Conservation (phyloP, 2,329 filamentous ascomycete species). For the Microsporum canis region DNA sequence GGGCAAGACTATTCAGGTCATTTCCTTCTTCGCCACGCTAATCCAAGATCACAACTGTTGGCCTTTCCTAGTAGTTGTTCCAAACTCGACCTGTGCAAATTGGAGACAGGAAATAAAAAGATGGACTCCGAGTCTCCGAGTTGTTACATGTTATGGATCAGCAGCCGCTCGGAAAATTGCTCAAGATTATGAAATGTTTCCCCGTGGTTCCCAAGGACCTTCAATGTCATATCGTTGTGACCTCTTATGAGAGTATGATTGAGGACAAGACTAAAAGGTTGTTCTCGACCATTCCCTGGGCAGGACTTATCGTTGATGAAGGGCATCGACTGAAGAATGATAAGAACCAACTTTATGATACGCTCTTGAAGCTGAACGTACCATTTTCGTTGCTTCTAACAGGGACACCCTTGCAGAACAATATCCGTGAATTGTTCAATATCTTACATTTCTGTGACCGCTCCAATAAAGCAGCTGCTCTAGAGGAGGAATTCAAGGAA, state of each 20-base stretch:
- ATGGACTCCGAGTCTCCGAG: constrained; percentile 75
- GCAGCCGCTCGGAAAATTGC: constrained; percentile 62
- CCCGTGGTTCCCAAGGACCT: constrained; percentile 50
- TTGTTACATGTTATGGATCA: constrained; percentile 87
- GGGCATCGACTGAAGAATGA: constrained; percentile 94
- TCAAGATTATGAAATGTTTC: constrained; percentile 76
- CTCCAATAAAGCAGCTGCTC: constrained; percentile 52
- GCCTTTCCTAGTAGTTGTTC: constrained; percentile 86
- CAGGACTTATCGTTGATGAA: constrained; percentile 83
- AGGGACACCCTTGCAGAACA: constrained; percentile 71
- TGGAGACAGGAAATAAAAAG: constrained; percentile 94
- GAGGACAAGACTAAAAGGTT: constrained; percentile 56
- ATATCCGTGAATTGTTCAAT: constrained; percentile 88
- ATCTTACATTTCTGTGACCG: constrained; percentile 88
- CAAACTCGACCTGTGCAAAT: constrained; percentile 92
- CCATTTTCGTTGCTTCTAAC: constrained; percentile 81
- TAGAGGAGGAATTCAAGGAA: constrained; percentile 67
- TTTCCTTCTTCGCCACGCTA: constrained; percentile 66
- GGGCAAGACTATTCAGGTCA: constrained; percentile 91
- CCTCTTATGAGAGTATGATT: constrained; percentile 81
- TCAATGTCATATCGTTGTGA: constrained; percentile 82
- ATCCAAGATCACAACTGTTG: constrained; percentile 62
- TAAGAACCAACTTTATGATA: constrained; percentile 65
- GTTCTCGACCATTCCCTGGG: constrained; percentile 67
- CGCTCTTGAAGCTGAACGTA: constrained; percentile 60